These are phyloP conservation scores for Tetrastigma voinierianum DNA, from an alignment of 164 flowering plant species.

Conservation along the genomic window DNA sequence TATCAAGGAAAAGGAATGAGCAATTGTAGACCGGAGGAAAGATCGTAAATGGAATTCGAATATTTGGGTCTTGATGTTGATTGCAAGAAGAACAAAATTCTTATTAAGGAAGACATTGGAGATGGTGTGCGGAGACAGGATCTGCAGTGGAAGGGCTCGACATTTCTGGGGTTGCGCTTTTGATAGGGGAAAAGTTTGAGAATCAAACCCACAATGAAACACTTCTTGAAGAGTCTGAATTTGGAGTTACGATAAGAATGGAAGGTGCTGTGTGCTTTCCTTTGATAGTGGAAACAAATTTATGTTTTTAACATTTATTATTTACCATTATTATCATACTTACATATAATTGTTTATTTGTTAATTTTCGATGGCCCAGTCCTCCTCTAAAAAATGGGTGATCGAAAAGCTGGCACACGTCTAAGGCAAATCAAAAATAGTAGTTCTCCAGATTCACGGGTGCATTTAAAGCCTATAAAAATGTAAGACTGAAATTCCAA, in stretches of 20 bases:
- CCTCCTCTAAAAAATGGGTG: conserved; percentile 36
- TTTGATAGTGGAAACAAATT: neutral
- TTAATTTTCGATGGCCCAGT: conserved; percentile 30
- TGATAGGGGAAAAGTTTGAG: conserved; percentile 55
- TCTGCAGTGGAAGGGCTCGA: conserved; percentile 71
- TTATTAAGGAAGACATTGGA: conserved; percentile 53
- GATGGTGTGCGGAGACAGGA: conserved; percentile 82
- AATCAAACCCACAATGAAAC: conserved; percentile 45
- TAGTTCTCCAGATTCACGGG: conserved; percentile 34
- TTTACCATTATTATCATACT: neutral
- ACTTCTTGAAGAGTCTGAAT: conserved; percentile 47
- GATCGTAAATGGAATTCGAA: conserved; percentile 29
- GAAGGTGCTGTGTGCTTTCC: conserved; percentile 47
- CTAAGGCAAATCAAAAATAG: conserved; percentile 19
- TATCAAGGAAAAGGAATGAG: conserved; percentile 42
- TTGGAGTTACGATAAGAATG: conserved; percentile 64
- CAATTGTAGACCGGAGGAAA: conserved; percentile 42
- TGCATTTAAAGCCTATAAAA: conserved; percentile 6
- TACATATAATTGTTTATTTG: neutral
- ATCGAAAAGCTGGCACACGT: conserved; percentile 31
- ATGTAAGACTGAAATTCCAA: too few relatives aligned
- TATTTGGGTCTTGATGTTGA: conserved; percentile 33
- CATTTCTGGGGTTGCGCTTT: conserved; percentile 53
- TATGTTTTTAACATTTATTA: neutral
- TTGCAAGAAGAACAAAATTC: conserved; percentile 50